phyloP scores from a whole-genome alignment of 2,329 filamentous ascomycete genomes.

The Colletotrichum cordylinicola region DNA sequence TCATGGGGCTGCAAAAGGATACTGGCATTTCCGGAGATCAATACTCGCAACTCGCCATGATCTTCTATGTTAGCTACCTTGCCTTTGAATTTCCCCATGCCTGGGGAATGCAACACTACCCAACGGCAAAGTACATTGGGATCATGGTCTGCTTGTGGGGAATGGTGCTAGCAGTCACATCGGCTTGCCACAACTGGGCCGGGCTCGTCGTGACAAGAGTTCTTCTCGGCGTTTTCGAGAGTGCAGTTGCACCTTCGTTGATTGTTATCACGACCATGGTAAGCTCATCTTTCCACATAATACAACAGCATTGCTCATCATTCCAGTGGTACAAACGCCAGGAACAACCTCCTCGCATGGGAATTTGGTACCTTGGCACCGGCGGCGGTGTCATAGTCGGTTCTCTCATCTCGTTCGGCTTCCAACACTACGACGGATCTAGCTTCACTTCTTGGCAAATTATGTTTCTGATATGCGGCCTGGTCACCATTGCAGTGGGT shows the following conservation, averaged over 20 bases:
- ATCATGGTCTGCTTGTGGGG: conserved; percentile 48
- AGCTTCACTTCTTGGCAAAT: conserved; percentile 43
- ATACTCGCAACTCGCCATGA: conserved; percentile 63
- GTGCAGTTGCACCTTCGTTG: conserved; percentile 46
- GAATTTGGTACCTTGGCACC: conserved; percentile 70
- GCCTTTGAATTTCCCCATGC: conserved; percentile 64
- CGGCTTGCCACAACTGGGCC: conserved; percentile 16
- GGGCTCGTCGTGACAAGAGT: conserved; percentile 25
- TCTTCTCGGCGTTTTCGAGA: conserved; percentile 27
- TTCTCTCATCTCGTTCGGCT: conserved; percentile 59
- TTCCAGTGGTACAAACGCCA: conserved; percentile 46
- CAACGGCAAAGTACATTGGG: conserved; percentile 13
- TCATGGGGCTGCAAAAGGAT: conserved; percentile 58
- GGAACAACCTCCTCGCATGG: conserved; percentile 68
- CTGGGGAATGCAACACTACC: conserved; percentile 58
- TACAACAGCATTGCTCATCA: neutral
- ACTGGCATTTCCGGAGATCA: conserved; percentile 56
- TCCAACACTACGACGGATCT: conserved; percentile 54
- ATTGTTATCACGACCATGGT: conserved; percentile 49
- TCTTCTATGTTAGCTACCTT: conserved; percentile 64
- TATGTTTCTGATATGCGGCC: conserved; percentile 67
- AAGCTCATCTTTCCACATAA: too few species aligned
- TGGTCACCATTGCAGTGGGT: conserved; percentile 63
- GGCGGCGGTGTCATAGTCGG: conserved; percentile 63
- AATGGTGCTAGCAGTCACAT: conserved; percentile 39